Base-by-base conservation (phyloP, 768 basidiomycete genomes). In the Leucocoprinus sp. region DNA sequence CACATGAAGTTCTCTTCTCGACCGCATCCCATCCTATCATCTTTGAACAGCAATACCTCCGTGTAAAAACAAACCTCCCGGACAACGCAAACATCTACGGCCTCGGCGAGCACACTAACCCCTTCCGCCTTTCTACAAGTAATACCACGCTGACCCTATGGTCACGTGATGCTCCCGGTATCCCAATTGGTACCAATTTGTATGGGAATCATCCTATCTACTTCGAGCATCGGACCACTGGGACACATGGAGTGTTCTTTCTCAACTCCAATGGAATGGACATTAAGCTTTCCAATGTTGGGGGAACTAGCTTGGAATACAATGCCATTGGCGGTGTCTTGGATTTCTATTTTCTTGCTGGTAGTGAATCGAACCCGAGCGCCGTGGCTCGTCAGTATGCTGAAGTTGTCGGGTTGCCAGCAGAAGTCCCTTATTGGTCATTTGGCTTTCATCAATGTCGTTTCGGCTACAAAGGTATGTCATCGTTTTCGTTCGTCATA, bases 241-340 rank as follows among this genome's bases (percentile, higher is more conserved):
- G 77, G 5, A 82, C 82, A 1, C 82, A 85, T 60, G 84, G 75
- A 11, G 82, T 86, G 23, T 75, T 84, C 56, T 58, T 86, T 0
- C 69, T 82, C 43, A 84, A 76, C 57, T 77, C 82, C 8, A 77
- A 83, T 52, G 84, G 84, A 0, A 85, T 87, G 81, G 84, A 88
- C 50, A 67, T 88, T 64, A 84, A 84, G 55, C 63, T 85, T 45
- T 71, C 69, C 21, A 64, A 70, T 37, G 61, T 60, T 8, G 51
- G 56, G 4, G 61, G 56, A 15, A 66, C 69, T 6, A 60, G 74
- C 2, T 60, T 85, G 48, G 82, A 89, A 63, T 91, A 88, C 59
- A 80, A 85, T 50, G 73, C 76, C 24, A 82, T 91, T 52, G 87
- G 86, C 3, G 85, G 85, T 7, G 72, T 86, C 1, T 59, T 88